Conservation (phyloP, 2,329 filamentous ascomycete genomes). For the Botrytis aclada region DNA sequence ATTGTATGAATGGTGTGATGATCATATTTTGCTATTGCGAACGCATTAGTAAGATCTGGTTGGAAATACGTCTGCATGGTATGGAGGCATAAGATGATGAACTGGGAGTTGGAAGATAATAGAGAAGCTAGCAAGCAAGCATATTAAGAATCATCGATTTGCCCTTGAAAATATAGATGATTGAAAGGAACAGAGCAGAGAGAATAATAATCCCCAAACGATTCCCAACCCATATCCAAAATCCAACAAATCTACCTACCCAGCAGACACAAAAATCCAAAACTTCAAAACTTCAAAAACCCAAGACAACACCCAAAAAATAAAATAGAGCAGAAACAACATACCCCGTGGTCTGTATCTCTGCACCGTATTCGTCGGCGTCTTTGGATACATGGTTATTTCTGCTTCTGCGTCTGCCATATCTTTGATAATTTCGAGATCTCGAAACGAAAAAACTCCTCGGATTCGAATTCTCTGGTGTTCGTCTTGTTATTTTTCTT, state of each 20-base stretch:
- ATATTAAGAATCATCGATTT: not conserved
- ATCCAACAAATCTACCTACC: not conserved
- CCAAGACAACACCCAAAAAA: too few relatives aligned
- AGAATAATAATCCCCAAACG: not conserved
- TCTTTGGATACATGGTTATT: not conserved
- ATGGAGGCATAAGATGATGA: not conserved
- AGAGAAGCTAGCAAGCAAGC: not conserved
- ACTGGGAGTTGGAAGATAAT: fast-evolving
- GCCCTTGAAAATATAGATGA: fast-evolving
- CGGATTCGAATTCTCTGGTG: not conserved
- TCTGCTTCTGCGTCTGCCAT: not conserved
- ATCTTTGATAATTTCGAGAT: not conserved
- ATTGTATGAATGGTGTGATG: not conserved
- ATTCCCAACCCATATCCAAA: not conserved
- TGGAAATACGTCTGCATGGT: too few relatives aligned
- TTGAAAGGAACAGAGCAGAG: not conserved
- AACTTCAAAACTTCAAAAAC: too few relatives aligned
- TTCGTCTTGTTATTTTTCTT: not conserved
- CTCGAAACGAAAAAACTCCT: fast-evolving
- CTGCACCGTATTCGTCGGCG: not conserved
- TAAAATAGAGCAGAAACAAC: not conserved
- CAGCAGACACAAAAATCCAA: not conserved
- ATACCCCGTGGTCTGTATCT: not conserved
- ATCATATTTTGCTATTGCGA: not conserved
- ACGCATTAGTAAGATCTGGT: not conserved